Evolutionary conservation across 2,329 filamentous ascomycete species (phyloP).

Genomic region (Penicillium expansum): DNA sequence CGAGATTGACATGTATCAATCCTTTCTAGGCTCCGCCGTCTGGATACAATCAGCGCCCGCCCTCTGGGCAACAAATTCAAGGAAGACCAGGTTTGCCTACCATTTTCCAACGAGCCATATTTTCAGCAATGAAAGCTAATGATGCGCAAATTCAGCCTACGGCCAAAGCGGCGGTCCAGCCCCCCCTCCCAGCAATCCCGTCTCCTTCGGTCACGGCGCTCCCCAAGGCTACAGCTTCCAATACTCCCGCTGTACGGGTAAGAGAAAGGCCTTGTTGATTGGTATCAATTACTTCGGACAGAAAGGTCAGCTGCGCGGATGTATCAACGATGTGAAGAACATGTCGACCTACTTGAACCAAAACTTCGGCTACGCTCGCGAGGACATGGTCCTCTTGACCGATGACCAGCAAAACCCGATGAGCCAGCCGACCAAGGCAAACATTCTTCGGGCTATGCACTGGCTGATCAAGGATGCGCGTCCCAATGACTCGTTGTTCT

Average conservation of each 20-base stretch:
- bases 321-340: conserved; percentile 97
- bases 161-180: conserved; percentile 49
- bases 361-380: conserved; percentile 86
- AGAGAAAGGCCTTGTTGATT: conserved; percentile 83
- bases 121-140: not conserved
- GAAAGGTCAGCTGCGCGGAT: conserved; percentile 83
- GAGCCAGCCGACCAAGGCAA: conserved; percentile 94
- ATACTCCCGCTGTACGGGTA: conserved; percentile 87
- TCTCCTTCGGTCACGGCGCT: conserved; percentile 76
- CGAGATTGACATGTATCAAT: conserved; percentile 13
- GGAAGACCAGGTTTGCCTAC: conserved; percentile 39
- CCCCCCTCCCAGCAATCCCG: conserved; percentile 64
- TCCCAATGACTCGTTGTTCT: conserved; percentile 92
- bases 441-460: conserved; percentile 94
- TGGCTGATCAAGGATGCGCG: conserved; percentile 93
- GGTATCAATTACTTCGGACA: conserved; percentile 98
- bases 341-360: conserved; percentile 89
- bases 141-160: conserved; percentile 7
- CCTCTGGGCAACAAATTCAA: conserved; percentile 38
- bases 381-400: conserved; percentile 95
- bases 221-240: conserved; percentile 79
- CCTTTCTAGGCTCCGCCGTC: conserved; percentile 26
- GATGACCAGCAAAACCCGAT: conserved; percentile 97
- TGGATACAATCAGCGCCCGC: conserved; percentile 33
- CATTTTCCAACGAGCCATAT: not conserved